Evolutionary conservation across 225 moss, liverwort and hornwort genomes (phyloP), one percentile per base, ranked within the genome.

Genomic region (Lunularia cruciata): DNA sequence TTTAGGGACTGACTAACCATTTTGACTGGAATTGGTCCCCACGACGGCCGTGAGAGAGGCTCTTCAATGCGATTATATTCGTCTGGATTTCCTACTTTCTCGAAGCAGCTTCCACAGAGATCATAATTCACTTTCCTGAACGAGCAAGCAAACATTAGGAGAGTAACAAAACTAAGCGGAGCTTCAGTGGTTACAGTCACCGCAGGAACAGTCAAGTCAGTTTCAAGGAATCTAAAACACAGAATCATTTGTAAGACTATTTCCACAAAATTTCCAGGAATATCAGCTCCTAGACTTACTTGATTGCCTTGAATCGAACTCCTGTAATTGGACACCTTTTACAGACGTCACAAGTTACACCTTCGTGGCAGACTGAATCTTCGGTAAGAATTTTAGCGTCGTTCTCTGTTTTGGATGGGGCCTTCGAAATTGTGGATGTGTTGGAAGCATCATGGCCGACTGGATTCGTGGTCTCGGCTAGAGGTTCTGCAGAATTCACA

Each of bases 51-150:
- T 1, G n/a, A 32, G 0, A 65, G 42, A 58, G 58, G 54, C 40
- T 20, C 38, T 38, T 57, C 70, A 45, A 70, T 42, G 47, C 56
- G 39, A 26, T 38, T 30, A 40, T 70, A 57, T 23, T 58, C 70
- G 43, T 42, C 43, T 28, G 39, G 18, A 36, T 18, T 57, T 12
- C 52, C 67, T 20, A 31, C 36, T 54, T 20, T 35, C 28, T 63
- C 69, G 32, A 63, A 76, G 35, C 76, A 76, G 4, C 62, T 28
- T 4, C 37, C 59, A 8, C 76, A 76, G 6, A 76, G 31, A 61
- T 76, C 70, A 34, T 64, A 70, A 20, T 76, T 63, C 11, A 35
- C 0, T 53, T 63, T 63, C 46, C 61, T 76, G 16, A 43, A 16
- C 16, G 12, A 6, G 16, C 16, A 47, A 1, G 47, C 70, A 47